Conservation (phyloP, 2,329 filamentous ascomycete genomes). For the Fusarium sp. region DNA sequence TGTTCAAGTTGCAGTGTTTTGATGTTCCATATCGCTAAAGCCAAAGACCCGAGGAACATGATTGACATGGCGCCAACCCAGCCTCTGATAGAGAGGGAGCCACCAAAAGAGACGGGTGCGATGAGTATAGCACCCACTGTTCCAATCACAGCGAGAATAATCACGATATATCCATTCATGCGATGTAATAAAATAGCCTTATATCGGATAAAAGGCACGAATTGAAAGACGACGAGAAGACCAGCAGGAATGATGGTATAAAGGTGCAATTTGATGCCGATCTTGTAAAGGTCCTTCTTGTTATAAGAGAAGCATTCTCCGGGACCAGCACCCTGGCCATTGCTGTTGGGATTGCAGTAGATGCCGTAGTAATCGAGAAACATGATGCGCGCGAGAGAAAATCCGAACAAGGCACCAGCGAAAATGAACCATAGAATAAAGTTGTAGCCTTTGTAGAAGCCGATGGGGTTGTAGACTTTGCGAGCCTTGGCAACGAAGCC, state of each 20-base stretch:
- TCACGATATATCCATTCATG: slow-evolving; percentile 70
- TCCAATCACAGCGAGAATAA: slow-evolving; percentile 63
- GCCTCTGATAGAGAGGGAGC: slow-evolving; percentile 64
- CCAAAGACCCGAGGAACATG: slow-evolving; percentile 60
- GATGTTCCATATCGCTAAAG: slow-evolving; percentile 69
- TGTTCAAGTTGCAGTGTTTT: slow-evolving; percentile 73
- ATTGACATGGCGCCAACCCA: slow-evolving; percentile 61
- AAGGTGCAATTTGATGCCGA: slow-evolving; percentile 64
- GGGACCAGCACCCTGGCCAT: not conserved
- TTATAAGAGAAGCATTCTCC: slow-evolving; percentile 32
- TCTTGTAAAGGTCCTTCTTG: slow-evolving; percentile 16
- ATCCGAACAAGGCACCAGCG: slow-evolving; percentile 54
- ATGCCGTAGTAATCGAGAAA: slow-evolving; percentile 40
- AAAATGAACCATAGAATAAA: slow-evolving; percentile 68
- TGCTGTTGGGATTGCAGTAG: slow-evolving; percentile 22
- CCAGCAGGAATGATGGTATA: slow-evolving; percentile 60
- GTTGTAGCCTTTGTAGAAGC: slow-evolving; percentile 62
- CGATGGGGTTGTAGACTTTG: slow-evolving; percentile 63
- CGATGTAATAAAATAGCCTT: slow-evolving; percentile 69
- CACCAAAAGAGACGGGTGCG: slow-evolving; percentile 66
- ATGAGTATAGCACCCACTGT: slow-evolving; percentile 69
- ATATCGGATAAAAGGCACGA: slow-evolving; percentile 63
- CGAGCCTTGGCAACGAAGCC: slow-evolving; percentile 16
- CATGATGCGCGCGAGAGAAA: slow-evolving; percentile 34
- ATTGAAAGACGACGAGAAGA: slow-evolving; percentile 63